phyloP scores from a whole-genome alignment of 441 rosid species.

The Pelargonium fulgidum region DNA sequence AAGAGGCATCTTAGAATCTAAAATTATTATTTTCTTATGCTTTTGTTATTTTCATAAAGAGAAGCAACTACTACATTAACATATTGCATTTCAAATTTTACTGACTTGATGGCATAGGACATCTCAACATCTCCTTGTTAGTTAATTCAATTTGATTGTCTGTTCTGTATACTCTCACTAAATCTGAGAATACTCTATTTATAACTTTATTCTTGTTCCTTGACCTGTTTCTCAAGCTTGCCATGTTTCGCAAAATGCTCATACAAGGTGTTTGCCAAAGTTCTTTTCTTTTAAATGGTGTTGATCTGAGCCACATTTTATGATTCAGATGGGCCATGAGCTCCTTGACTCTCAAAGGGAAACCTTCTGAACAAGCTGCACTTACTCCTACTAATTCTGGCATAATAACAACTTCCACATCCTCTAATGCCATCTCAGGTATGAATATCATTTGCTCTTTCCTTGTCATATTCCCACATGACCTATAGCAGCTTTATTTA shows the following conservation, averaged over 20 bases:
- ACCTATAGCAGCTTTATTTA: not conserved
- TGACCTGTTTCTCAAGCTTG: not conserved
- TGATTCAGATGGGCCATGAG: constrained; percentile 94
- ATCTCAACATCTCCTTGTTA: not conserved
- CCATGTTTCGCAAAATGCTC: not conserved
- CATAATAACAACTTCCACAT: constrained; percentile 37
- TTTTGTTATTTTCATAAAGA: not conserved
- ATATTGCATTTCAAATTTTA: not conserved
- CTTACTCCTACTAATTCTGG: constrained; percentile 54
- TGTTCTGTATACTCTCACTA: not conserved
- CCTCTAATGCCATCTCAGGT: constrained; percentile 68
- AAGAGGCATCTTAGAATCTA: no score
- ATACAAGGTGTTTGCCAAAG: not conserved
- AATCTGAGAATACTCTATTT: not conserved
- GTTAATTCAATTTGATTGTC: not conserved
- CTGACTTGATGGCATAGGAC: not conserved
- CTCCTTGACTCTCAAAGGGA: constrained; percentile 92
- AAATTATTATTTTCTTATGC: not conserved
- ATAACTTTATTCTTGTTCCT: no score
- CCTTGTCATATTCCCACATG: not conserved
- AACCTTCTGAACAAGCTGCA: constrained; percentile 75
- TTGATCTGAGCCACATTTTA: not conserved
- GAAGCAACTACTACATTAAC: not conserved
- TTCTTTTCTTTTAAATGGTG: constrained; percentile 13
- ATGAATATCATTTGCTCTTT: constrained; percentile 1